Percentiles rank a stretch among this genome's conserved stretches.
phyloP scores from a whole-genome alignment of 108 stramenopile species.

The Aurantiochytrium sp. region DNA sequence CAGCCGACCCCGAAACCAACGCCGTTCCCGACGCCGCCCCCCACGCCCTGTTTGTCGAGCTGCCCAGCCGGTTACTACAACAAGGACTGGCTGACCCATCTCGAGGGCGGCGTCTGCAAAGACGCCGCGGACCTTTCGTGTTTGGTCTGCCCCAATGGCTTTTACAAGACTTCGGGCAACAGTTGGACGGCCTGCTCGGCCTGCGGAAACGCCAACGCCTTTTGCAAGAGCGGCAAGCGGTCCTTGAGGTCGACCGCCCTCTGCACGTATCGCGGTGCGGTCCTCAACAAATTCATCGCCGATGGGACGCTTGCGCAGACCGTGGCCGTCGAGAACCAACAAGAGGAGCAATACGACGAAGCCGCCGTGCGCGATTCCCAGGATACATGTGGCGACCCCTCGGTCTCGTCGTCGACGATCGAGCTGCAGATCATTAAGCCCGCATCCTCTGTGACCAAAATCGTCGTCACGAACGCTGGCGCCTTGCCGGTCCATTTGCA shows the following conservation, averaged over 20 bases:
- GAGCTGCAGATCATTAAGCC: not conserved
- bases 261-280: not conserved
- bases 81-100: not conserved
- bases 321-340: not conserved
- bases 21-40: not conserved
- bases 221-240: not conserved
- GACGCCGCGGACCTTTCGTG: not conserved
- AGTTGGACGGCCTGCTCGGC: constrained; percentile 2
- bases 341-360: not conserved
- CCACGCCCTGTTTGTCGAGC: not conserved
- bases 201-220: not conserved
- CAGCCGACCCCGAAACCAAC: not conserved
- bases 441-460: not conserved
- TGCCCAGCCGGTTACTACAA: not conserved
- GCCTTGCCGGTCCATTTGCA: not conserved
- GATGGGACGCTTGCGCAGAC: not conserved
- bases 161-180: not conserved
- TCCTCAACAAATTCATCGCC: not conserved
- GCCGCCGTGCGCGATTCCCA: not conserved
- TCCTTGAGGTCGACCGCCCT: not conserved
- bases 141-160: not conserved
- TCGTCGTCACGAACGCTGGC: not conserved
- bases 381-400: not conserved
- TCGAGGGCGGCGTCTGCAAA: not conserved
- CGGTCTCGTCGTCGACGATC: not conserved